Conservation (phyloP, 805 yeast species). For the Yamadazyma insecticola region DNA sequence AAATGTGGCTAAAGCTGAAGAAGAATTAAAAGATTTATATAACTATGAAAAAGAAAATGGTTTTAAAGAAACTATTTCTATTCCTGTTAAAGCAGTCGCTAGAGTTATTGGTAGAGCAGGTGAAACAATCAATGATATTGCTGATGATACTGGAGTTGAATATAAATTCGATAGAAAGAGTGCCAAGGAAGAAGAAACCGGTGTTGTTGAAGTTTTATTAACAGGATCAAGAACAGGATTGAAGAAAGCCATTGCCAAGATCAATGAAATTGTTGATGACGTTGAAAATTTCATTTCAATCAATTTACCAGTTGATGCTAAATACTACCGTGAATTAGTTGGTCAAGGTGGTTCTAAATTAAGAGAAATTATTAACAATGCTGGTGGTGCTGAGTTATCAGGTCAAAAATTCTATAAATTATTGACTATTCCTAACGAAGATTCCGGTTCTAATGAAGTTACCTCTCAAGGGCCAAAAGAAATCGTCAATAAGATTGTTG, state of each 20-base stretch:
- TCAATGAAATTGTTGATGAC: slow-evolving; percentile 60
- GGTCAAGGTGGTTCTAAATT: slow-evolving; percentile 76
- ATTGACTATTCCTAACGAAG: slow-evolving; percentile 66
- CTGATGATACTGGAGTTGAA: slow-evolving; percentile 63
- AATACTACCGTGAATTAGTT: slow-evolving; percentile 68
- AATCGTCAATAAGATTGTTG: slow-evolving; percentile 65
- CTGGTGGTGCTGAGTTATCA: slow-evolving; percentile 61
- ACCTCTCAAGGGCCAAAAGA: slow-evolving; percentile 69
- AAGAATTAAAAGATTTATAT: slow-evolving; percentile 76
- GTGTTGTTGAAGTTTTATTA: slow-evolving; percentile 59
- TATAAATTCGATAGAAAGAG: slow-evolving; percentile 40
- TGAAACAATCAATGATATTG: slow-evolving; percentile 74
- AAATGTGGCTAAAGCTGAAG: slow-evolving; percentile 79
- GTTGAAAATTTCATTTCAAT: slow-evolving; percentile 57
- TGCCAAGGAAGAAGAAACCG: slow-evolving; percentile 42
- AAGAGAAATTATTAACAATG: slow-evolving; percentile 67
- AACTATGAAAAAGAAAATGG: slow-evolving; percentile 88
- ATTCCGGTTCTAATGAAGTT: slow-evolving; percentile 54
- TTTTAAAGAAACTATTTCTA: slow-evolving; percentile 52
- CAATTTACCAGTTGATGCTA: slow-evolving; percentile 62
- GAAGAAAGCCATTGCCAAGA: slow-evolving; percentile 61
- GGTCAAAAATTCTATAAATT: slow-evolving; percentile 47
- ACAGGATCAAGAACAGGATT: slow-evolving; percentile 77
- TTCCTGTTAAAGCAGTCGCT: slow-evolving; percentile 74
- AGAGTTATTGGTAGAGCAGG: slow-evolving; percentile 89